Base-by-base conservation (phyloP, 768 basidiomycete genomes). In the Pleurotus eryngii region DNA sequence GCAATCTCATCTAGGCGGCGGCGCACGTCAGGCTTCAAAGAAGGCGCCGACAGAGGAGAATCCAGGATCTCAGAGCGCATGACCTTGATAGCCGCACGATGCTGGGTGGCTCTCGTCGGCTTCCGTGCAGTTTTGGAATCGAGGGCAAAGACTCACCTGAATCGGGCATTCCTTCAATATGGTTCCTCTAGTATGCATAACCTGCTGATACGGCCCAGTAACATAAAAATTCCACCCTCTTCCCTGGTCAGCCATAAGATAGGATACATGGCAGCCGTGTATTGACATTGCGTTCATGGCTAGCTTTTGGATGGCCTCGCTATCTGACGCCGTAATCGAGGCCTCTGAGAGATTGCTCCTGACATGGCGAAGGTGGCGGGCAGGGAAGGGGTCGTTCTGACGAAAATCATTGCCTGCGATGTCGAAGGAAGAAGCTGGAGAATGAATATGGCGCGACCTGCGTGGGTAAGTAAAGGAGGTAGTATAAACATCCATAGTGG, bases 61-160 rank as follows among this genome's bases (percentile, higher is more conserved):
- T 97, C 94, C 49, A 98, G 86, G 58, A 98, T 90, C 70, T 98
- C 95, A 26, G 92, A 90, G 64, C 95, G 89, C 26, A 93, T 83
- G 22, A 96, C 92, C 68, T 90, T 92, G 77, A 98, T 92, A 54
- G 88, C 80, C 45, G 89, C 82, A 59, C 91, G 89, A 70, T 90
- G 89, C 89, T 94, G 24, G 11, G 70, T 30, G 61, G 50, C 30
- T 35, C 30, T 9, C 11, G 8, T 35, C 30, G 30, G 30, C 30
- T 35, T 35, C 11, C 11, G 30, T 9, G 8, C 11, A 35, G 9
- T 35, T 35, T 35, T 35, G 30, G 30, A 11, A 35, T 35, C 30
- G 30, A 35, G 11, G 60, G 60, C 24, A 51, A 59, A 30, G 53
- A 56, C 76, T 57, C 63, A 91, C 92, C 78, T 89, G 87, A 60